These are phyloP conservation scores for Komagataella mondaviorum DNA, from an alignment of 805 yeast genomes.

Conservation along the genomic window DNA sequence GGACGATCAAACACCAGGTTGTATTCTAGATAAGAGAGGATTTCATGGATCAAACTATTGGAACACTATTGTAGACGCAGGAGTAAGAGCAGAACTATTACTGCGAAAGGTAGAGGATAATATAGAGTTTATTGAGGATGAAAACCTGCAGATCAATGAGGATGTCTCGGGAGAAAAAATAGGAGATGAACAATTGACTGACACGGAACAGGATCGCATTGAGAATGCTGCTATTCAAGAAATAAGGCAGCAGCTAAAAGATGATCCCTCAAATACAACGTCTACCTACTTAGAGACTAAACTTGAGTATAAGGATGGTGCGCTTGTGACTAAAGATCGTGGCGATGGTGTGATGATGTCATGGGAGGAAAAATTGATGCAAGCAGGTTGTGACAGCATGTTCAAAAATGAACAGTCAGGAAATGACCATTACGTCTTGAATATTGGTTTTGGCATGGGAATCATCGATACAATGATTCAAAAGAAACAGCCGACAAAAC, in stretches of 20 bases:
- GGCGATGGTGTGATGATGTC: conserved; percentile 96
- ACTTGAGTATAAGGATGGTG: conserved; percentile 52
- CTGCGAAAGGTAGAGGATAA: conserved; percentile 60
- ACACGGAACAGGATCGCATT: conserved; percentile 4
- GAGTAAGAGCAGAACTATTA: conserved; percentile 78
- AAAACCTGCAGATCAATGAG: conserved; percentile 3
- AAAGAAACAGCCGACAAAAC: conserved; percentile 40
- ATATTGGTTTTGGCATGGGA: conserved; percentile 96
- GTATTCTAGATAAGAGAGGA: conserved; percentile 48
- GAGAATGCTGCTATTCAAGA: conserved; percentile 6
- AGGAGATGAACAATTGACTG: neutral
- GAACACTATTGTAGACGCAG: conserved; percentile 59
- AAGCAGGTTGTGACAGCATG: conserved; percentile 64
- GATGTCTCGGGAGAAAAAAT: conserved; percentile 7
- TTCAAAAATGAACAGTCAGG: conserved; percentile 28
- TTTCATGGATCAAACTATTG: conserved; percentile 24
- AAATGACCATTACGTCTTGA: conserved; percentile 39
- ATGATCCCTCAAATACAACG: conserved; percentile 55
- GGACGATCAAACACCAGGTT: conserved; percentile 73
- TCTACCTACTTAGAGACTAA: conserved; percentile 49
- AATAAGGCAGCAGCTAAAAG: conserved; percentile 8
- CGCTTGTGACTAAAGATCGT: conserved; percentile 58
- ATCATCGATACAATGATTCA: conserved; percentile 78
- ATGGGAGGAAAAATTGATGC: conserved; percentile 84
- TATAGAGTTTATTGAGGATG: conserved; percentile 44